Conservation (phyloP, 2,329 filamentous ascomycete genomes). For the Orbilia ellipsospora region DNA sequence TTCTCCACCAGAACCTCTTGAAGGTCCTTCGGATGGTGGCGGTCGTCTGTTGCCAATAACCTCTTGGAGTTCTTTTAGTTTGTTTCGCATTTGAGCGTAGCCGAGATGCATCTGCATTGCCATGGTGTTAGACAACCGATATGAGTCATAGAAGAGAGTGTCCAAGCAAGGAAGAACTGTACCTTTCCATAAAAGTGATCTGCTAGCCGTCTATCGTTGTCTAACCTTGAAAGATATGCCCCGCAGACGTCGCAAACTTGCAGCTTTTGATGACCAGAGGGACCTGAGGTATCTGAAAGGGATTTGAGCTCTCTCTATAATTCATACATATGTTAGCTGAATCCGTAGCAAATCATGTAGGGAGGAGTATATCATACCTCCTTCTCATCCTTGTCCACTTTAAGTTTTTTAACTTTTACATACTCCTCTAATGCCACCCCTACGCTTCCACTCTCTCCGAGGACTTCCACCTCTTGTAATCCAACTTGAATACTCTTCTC, state of each 20-base stretch:
- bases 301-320: conserved; percentile 87
- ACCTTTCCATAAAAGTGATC: conserved; percentile 97
- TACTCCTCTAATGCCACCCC: conserved; percentile 86
- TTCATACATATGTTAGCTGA: neutral
- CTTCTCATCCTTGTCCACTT: conserved; percentile 79
- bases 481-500: conserved; percentile 81
- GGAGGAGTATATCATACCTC: conserved; percentile 34
- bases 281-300: conserved; percentile 89
- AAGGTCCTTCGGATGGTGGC: conserved; percentile 66
- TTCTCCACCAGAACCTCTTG: conserved; percentile 59
- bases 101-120: conserved; percentile 82
- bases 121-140: neutral
- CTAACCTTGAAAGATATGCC: conserved; percentile 88
- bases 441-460: conserved; percentile 84
- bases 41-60: conserved; percentile 80
- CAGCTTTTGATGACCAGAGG: conserved; percentile 94
- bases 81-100: conserved; percentile 98
- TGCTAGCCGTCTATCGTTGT: conserved; percentile 91
- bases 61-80: conserved; percentile 84
- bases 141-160: neutral
- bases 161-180: neutral
- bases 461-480: conserved; percentile 83
- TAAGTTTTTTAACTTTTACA: conserved; percentile 82
- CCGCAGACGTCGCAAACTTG: conserved; percentile 99
- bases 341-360: neutral